These are phyloP conservation scores for Heritiera fomes DNA, from an alignment of 345 rosid genomes.

Conservation along the genomic window DNA sequence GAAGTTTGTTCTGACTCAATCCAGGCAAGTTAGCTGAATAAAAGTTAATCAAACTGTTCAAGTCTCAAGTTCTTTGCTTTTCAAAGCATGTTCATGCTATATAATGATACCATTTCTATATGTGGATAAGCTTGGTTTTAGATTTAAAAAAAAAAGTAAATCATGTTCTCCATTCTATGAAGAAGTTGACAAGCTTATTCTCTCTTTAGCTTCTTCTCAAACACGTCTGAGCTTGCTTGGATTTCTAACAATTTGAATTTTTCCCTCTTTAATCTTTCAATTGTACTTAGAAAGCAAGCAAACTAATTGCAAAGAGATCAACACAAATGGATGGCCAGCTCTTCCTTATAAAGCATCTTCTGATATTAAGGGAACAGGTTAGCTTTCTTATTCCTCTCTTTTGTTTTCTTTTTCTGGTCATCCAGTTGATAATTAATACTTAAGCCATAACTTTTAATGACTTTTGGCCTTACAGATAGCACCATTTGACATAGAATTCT, in stretches of 20 bases:
- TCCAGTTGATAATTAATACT: neutral
- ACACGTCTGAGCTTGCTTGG: neutral
- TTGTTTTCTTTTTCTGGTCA: conserved; percentile 11
- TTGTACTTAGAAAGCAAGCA: conserved; percentile 82
- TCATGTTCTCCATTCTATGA: conserved; percentile 5
- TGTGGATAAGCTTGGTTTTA: conserved; percentile 8
- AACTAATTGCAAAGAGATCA: conserved; percentile 73
- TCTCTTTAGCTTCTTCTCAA: neutral
- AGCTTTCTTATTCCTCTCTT: conserved; percentile 24
- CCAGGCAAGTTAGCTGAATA: conserved; percentile 61
- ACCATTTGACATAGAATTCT: conserved; percentile 95
- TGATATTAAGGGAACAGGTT: conserved; percentile 96
- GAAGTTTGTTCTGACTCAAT: conserved; percentile 88
- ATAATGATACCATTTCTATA: neutral
- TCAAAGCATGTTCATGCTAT: neutral
- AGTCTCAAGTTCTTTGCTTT: conserved; percentile 5
- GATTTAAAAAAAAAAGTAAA: neutral
- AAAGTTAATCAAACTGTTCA: conserved; percentile 2
- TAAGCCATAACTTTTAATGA: conserved; percentile 12
- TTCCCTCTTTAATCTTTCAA: conserved; percentile 16
- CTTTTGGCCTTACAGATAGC: conserved; percentile 64
- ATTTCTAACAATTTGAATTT: conserved; percentile 10
- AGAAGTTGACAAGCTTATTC: neutral
- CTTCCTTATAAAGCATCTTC: conserved; percentile 90
- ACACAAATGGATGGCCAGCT: conserved; percentile 92